Evolutionary conservation across 306 rosid species (phyloP), one percentile per base, ranked within the genome.

Genomic region (Carpinus fangiana): DNA sequence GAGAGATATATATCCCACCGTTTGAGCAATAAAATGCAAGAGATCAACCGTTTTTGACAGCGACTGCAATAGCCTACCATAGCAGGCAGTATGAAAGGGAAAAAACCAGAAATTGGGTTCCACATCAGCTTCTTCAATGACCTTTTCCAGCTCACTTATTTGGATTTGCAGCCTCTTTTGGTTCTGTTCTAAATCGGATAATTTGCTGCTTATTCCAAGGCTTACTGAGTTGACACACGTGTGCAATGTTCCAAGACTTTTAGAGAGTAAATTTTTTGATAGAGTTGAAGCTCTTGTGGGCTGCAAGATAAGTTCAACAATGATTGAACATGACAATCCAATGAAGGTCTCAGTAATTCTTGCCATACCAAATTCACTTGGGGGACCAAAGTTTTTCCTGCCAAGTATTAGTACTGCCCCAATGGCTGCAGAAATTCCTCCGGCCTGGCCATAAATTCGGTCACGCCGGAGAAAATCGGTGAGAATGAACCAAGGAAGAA

Each of bases 31-130:
- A 59, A 87, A 87, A 59, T 52, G 75, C 11, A 90, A 70, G 9
- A 89, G 72, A 72, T 91, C 88, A 67, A 59, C 82, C 80, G 83
- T 55, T 62, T 64, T 85, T 61, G 89, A 61, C 76, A 88, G 65
- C 4, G 98, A 93, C 55, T 74, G 76, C 51, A 82, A 55, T 46
- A 90, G 72, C 82, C 86, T 90, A 43, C 62, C 60, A 14, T 85
- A 88, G 70, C 84, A 86, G 66, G 51, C 81, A 54, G 82, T 36
- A 5, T 81, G 80, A 82, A 93, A 85, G 14, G 96, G 90, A 79
- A 82, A 10, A 53, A 85, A 93, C 94, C 96, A 90, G 66, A 90
- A 90, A 47, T 85, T 87, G 50, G 96, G 98, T 59, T 93, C 98
- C 1, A 16, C 70, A 60, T 87, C 89, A 12, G 98, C 94, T 83